Evolutionary conservation across 2,329 filamentous ascomycete genomes (phyloP), one percentile per base, ranked within the genome.

Genomic region (Neonectria punicea): DNA sequence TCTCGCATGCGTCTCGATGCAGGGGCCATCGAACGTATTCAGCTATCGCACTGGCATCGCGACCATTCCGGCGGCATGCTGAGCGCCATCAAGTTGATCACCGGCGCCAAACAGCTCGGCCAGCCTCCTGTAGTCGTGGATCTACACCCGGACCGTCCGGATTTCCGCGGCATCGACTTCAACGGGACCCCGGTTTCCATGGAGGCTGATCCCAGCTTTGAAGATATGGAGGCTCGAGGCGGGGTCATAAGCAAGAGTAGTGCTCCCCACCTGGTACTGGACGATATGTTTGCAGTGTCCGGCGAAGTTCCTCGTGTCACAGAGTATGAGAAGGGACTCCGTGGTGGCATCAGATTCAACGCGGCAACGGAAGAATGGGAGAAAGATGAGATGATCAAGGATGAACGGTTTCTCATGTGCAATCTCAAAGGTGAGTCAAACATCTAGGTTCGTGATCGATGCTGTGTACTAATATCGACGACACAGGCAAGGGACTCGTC

Each of bases 21-120:
- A 22, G 53, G 34, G 30, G 25, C 54, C 2, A 72, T 87, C 25
- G 85, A 86, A 66, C 62, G 81, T 14, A 80, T 86, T 20, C 79
- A 85, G 53, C 74, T 87, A 25, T 85, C 83, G 5, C 83, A 86
- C 68, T 86, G 85, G 85, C 84, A 88, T 74, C 80, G 85, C 43
- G 84, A 88, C 66, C 84, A 88, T 67, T 86, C 84, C 28, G 84
- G 83, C 9, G 84, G 85, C 5, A 79, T 88, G 74, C 74, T 82
- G 20, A 78, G 77, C 49, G 84, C 85, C n/a, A 76, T 88, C 49
- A 71, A 76, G 18, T 78, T 83, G 78, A 83, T 87, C 49, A 80
- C 79, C 3, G 73, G 79, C 81, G 81, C 70, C 55, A 74, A 54
- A 64, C 66, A 65, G 4, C 55, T 67, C 4, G 0, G 69, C 71